A percentile compares a stretch with the other conserved stretches of the same genome.
These are phyloP conservation scores for Pichia scutulata DNA, from an alignment of 805 yeast species.

Conservation along the genomic window DNA sequence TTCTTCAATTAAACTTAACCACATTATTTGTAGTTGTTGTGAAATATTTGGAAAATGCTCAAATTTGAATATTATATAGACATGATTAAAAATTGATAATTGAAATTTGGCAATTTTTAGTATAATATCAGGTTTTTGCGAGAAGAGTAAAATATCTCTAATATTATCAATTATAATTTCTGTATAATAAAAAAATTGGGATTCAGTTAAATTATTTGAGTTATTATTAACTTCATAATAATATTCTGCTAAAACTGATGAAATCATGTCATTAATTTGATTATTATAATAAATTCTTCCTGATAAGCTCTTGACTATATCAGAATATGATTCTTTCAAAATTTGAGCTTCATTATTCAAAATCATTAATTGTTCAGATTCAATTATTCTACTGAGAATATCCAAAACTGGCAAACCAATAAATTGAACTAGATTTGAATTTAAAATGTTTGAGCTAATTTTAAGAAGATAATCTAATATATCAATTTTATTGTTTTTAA, in stretches of 20 bases:
- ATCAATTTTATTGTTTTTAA: conserved; percentile 6
- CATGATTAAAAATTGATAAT: conserved; percentile 36
- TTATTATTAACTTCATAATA: conserved; percentile 24
- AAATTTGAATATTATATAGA: conserved; percentile 23
- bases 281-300: conserved; percentile 79
- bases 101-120: conserved; percentile 37
- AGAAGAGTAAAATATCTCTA: conserved; percentile 19
- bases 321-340: conserved; percentile 34
- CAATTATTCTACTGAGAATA: conserved; percentile 51
- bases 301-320: conserved; percentile 61
- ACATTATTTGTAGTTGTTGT: conserved; percentile 31
- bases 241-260: conserved; percentile 49
- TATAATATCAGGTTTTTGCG: conserved; percentile 24
- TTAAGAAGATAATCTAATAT: conserved; percentile 18
- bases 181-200: conserved; percentile 15
- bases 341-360: conserved; percentile 27
- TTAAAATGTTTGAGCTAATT: conserved; percentile 42
- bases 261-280: conserved; percentile 75
- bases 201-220: conserved; percentile 5
- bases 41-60: conserved; percentile 15
- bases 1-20: conserved; percentile 31
- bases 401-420: conserved; percentile 85
- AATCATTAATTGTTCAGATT: conserved; percentile 34
- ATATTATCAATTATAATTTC: conserved; percentile 20
- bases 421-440: conserved; percentile 66